Conservation (phyloP, 164 flowering plant species). For the Houttuynia cordata region DNA sequence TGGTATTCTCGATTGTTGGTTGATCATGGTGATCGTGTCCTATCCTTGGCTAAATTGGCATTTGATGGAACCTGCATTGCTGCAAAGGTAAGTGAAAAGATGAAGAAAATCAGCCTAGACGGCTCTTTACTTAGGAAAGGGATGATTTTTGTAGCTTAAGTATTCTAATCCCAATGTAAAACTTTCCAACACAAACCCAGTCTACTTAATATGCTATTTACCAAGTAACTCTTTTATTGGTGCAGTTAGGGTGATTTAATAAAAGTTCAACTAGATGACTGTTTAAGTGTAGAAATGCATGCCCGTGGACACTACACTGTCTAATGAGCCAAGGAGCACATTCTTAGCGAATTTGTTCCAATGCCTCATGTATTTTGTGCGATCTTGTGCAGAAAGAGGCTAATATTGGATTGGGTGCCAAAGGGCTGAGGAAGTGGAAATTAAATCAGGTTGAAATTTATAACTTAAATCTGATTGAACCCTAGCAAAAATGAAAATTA, state of each 20-base stretch:
- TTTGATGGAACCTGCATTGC: conserved; percentile 72
- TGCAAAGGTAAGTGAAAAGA: conserved; percentile 39
- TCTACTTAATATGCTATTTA: too few relatives aligned
- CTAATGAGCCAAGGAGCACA: too few relatives aligned
- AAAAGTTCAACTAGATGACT: too few relatives aligned
- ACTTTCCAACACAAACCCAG: background rate
- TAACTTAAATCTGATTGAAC: too few relatives aligned
- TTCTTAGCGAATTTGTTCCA: background rate
- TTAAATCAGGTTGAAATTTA: too few relatives aligned
- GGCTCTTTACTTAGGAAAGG: background rate
- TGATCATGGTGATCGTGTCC: conserved; percentile 74
- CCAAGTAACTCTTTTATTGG: too few relatives aligned
- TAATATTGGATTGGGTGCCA: too few relatives aligned
- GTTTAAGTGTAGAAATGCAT: too few relatives aligned
- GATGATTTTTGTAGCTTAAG: background rate
- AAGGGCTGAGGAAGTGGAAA: too few relatives aligned
- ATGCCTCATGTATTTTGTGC: background rate
- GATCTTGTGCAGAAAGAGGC: background rate
- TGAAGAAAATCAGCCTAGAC: background rate
- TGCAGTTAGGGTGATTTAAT: too few relatives aligned
- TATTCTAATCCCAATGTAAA: background rate
- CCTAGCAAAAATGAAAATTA: too few relatives aligned
- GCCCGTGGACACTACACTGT: too few relatives aligned
- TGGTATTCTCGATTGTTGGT: conserved; percentile 77
- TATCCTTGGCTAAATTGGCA: conserved; percentile 70